A percentile compares a stretch with the other conserved stretches of the same genome.
Evolutionary conservation across 1,284 basidiomycete species (phyloP).

Genomic region (Cutaneotrichosporon dermatis): DNA sequence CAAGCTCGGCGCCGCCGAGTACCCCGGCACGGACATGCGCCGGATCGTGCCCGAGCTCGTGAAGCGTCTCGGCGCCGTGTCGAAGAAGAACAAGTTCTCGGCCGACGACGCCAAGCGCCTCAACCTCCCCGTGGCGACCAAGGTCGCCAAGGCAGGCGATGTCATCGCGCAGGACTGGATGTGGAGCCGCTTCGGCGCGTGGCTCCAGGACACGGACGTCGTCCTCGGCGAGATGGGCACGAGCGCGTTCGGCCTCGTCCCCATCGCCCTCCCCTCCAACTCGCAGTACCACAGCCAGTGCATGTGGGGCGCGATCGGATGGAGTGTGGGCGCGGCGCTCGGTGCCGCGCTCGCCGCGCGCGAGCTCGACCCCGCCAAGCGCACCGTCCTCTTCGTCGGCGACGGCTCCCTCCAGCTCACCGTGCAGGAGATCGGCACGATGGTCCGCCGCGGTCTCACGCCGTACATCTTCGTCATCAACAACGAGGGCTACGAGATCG

Average conservation of each 20-base stretch:
- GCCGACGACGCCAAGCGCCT: constrained; percentile 20
- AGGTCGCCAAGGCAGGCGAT: constrained; percentile 25
- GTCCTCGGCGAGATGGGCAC: constrained; percentile 74
- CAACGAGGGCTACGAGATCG: constrained; percentile 86
- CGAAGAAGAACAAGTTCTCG: constrained; percentile 20
- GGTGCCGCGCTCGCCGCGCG: constrained; percentile 60
- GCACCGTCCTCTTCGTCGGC: constrained; percentile 81
- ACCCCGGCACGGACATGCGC: constrained; percentile 51
- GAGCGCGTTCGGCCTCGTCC: constrained; percentile 66
- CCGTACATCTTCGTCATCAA: constrained; percentile 63
- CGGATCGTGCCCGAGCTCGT: constrained; percentile 49
- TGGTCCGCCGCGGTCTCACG: constrained; percentile 49
- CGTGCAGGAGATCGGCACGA: constrained; percentile 53
- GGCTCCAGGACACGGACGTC: constrained; percentile 58
- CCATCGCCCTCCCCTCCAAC: constrained; percentile 62
- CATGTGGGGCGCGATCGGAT: constrained; percentile 45
- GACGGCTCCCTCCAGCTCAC: constrained; percentile 53
- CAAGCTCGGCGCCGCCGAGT: constrained; percentile 55
- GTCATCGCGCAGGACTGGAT: constrained; percentile 70
- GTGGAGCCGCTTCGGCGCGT: constrained; percentile 76
- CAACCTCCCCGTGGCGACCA: constrained; percentile 25
- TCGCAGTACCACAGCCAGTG: constrained; percentile 60
- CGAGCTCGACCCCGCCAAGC: constrained; percentile 57
- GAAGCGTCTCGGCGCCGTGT: constrained; percentile 35
- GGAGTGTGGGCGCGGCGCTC: constrained; percentile 55